Evolutionary conservation across 352 stramenopile genomes (phyloP), one percentile per base, ranked within the genome.

Genomic region (Chrysophaeum taylorii): DNA sequence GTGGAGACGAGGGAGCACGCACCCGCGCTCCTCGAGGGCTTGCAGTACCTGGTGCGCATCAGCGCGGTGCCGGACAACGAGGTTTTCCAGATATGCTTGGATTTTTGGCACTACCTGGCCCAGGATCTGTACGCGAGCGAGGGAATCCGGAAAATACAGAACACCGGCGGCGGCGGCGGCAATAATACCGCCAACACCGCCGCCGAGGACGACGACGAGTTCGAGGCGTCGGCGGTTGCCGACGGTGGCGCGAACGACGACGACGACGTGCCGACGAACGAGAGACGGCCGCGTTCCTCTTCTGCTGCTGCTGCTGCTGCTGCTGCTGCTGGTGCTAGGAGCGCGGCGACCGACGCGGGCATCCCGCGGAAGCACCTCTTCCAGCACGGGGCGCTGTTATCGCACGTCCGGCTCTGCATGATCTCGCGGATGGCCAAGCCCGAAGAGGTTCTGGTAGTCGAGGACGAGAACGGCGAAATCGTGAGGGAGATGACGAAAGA

Each of bases 341-440:
- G 85, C 64, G 84, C 86, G 14, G 73, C 91, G 70, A 84, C 92
- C 35, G 21, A 36, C 27, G 57, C 57, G 12, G 25, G 27, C 81
- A 85, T 18, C 25, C 50, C 50, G 18, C 57, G 57, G 33, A 66
- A 66, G 57, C 2, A 15, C 9, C 23, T 66, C 16, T 66, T 48
- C 57, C 57, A 66, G 57, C 31, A 66, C 57, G 57, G 57, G 5
- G 77, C 78, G 0, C 85, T 98, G 31, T 88, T 98, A 73, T 96
- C 91, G 50, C 89, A 89, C 16, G 89, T 98, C 25, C 90, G 95
- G 37, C 85, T 95, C 61, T 91, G 99, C 12, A 96, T 98, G 88
- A 98, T 99, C 76, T 93, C 89, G 31, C 96, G 94, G 76, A 99
- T 99, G 96, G 94, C 96, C 50, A 98, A 99, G 78, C 96, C 96